phyloP scores from a whole-genome alignment of 306 rosid species.

The Castanea sativa region DNA sequence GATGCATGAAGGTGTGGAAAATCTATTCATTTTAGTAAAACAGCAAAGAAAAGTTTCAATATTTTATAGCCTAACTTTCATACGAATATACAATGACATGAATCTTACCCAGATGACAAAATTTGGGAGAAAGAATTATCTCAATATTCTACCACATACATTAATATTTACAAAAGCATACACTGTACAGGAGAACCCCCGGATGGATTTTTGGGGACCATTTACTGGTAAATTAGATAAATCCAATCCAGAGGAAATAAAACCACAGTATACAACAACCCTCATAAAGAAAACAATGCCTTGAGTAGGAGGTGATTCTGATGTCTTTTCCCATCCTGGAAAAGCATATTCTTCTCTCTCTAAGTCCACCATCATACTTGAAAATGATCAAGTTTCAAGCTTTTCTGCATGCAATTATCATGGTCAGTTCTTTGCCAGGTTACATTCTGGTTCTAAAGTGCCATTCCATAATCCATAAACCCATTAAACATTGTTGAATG shows the following conservation, averaged over 20 bases:
- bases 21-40: no score
- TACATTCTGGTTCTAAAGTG: background rate
- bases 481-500: slow-evolving; percentile 6
- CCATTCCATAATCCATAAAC: slow-evolving; percentile 2
- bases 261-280: background rate
- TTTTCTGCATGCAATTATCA: background rate
- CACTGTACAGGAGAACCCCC: background rate
- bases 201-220: no score
- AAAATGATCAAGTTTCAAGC: background rate
- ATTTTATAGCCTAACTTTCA: background rate
- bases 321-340: background rate
- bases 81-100: background rate
- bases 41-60: no score
- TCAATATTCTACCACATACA: background rate
- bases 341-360: background rate
- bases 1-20: background rate
- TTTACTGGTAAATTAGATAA: background rate
- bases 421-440: background rate
- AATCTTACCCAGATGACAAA: background rate
- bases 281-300: background rate
- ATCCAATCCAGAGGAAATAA: background rate
- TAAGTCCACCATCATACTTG: background rate
- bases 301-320: background rate
- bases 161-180: background rate
- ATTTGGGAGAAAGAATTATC: background rate